Conservation (phyloP, 495 filamentous ascomycete species). For the Pyronema omphalodes region DNA sequence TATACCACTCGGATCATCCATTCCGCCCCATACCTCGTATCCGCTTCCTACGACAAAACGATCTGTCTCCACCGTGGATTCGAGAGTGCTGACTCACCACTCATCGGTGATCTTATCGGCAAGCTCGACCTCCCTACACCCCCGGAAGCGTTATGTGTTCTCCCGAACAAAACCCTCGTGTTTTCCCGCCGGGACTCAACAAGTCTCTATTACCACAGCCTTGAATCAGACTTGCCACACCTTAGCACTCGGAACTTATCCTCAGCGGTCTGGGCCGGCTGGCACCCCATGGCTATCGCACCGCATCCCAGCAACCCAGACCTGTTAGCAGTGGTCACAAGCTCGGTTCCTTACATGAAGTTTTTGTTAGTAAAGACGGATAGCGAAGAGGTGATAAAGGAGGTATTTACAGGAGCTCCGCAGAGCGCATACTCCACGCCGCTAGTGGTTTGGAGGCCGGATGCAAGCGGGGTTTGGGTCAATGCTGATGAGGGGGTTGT, state of each 20-base stretch:
- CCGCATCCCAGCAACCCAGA: constrained; percentile 36
- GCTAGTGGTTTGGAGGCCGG: constrained; percentile 44
- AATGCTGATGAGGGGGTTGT: constrained; percentile 52
- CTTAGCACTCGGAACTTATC: constrained; percentile 44
- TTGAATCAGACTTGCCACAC: constrained; percentile 27
- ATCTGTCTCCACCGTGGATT: constrained; percentile 34
- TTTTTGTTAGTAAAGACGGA: constrained; percentile 45
- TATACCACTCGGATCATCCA: constrained; percentile 40
- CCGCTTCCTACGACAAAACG: constrained; percentile 47
- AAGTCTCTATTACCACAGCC: constrained; percentile 39
- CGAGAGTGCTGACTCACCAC: neutral
- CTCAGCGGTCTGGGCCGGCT: constrained; percentile 46
- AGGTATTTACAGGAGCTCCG: constrained; percentile 43
- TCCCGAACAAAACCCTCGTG: constrained; percentile 35
- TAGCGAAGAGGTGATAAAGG: constrained; percentile 39
- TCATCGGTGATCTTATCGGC: constrained; percentile 30
- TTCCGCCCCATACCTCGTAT: constrained; percentile 33
- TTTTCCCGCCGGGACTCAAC: constrained; percentile 44
- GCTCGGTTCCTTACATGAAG: constrained; percentile 45
- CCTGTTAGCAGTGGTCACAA: constrained; percentile 44
- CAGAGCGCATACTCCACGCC: constrained; percentile 53
- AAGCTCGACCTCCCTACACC: constrained; percentile 36
- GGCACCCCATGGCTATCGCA: constrained; percentile 41
- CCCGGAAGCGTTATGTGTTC: constrained; percentile 39
- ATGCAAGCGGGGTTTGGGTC: constrained; percentile 47